phyloP scores from a whole-genome alignment of 202 grass and related monocot genomes.

The Zizania palustris region DNA sequence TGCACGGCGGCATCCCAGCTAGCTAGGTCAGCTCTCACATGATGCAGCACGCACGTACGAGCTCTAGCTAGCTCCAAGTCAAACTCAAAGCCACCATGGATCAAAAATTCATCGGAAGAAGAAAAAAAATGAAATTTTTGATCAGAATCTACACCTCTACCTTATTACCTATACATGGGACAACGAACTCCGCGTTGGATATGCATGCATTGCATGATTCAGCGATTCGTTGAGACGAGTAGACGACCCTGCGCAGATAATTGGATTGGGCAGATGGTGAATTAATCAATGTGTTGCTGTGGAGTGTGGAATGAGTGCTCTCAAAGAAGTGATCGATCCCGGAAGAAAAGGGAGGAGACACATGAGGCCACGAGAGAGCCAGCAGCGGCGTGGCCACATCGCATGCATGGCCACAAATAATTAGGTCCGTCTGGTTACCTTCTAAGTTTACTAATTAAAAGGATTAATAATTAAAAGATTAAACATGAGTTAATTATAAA shows the following conservation, averaged over 20 bases:
- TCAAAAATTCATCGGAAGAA: neutral
- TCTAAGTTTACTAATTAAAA: too few relatives aligned
- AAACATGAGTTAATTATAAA: too few relatives aligned
- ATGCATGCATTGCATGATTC: neutral
- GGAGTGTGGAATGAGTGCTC: neutral
- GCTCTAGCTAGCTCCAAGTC: conserved; percentile 1
- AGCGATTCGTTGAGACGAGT: neutral
- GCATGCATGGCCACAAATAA: neutral
- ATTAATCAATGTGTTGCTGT: conserved; percentile 1
- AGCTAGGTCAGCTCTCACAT: conserved; percentile 38
- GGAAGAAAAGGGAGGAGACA: conserved; percentile 21
- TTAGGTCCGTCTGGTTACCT: too few relatives aligned
- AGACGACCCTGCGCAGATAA: neutral
- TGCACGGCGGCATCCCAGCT: conserved; percentile 21
- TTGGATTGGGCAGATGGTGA: neutral
- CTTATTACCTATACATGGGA: neutral
- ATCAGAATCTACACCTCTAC: neutral
- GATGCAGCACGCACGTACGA: neutral
- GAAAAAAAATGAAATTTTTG: neutral
- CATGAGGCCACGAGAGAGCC: conserved; percentile 47
- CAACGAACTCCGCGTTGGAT: neutral
- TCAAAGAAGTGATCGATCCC: neutral
- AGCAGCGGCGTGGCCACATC: conserved; percentile 39
- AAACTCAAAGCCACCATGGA: conserved; percentile 14
- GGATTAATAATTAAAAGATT: too few relatives aligned